These are phyloP conservation scores for Kodamaea neixiangensis DNA, from an alignment of 805 yeast species.

Conservation along the genomic window DNA sequence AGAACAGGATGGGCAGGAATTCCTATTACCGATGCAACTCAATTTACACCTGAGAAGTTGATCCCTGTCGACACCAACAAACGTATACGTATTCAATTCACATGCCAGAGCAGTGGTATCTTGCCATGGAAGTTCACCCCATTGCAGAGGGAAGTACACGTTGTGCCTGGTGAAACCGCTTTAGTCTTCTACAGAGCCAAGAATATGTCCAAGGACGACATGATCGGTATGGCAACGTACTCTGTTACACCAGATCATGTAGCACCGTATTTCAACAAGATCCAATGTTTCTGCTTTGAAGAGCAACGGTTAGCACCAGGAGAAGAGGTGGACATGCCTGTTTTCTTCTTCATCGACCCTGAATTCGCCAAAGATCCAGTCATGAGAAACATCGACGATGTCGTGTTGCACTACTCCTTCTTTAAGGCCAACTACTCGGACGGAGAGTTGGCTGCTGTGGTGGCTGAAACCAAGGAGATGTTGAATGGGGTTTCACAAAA, in stretches of 20 bases:
- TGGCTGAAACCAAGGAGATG: slow-evolving; percentile 4
- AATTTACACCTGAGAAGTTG: slow-evolving; percentile 83
- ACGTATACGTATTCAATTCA: slow-evolving; percentile 80
- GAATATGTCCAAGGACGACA: slow-evolving; percentile 81
- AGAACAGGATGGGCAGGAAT: slow-evolving; percentile 96
- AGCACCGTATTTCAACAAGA: slow-evolving; percentile 94
- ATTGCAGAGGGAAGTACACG: slow-evolving; percentile 88
- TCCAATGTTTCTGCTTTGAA: slow-evolving; percentile 97
- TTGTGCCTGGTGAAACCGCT: slow-evolving; percentile 97
- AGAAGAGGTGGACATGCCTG: slow-evolving; percentile 98
- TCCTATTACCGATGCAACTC: slow-evolving; percentile 81
- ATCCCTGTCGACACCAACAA: slow-evolving; percentile 84
- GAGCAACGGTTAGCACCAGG: slow-evolving; percentile 93
- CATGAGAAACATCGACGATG: slow-evolving; percentile 87
- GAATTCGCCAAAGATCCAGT: slow-evolving; percentile 91
- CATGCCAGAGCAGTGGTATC: slow-evolving; percentile 87
- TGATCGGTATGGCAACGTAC: slow-evolving; percentile 98
- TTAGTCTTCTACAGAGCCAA: slow-evolving; percentile 92
- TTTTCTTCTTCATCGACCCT: slow-evolving; percentile 94
- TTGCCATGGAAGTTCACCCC: slow-evolving; percentile 96
- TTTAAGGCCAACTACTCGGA: slow-evolving; percentile 61
- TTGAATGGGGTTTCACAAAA: not conserved
- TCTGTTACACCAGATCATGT: slow-evolving; percentile 96
- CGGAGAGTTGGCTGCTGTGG: slow-evolving; percentile 34
- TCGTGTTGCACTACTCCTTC: slow-evolving; percentile 89